Conservation (phyloP, 2,329 filamentous ascomycete genomes). For the Fulvia fulva region DNA sequence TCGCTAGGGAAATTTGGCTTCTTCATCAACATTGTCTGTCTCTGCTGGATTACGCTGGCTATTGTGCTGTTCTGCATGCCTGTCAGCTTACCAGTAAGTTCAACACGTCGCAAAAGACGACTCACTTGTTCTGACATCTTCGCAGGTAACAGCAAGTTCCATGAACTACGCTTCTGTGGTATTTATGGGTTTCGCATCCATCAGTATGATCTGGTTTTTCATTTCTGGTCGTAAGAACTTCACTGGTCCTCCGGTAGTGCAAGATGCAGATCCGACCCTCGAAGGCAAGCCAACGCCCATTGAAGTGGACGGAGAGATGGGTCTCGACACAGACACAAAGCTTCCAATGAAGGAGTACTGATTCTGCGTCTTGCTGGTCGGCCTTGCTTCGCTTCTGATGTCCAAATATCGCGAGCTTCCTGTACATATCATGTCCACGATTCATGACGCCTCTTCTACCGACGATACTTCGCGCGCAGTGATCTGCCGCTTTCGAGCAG, state of each 20-base stretch:
- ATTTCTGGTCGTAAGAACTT: conserved; percentile 34
- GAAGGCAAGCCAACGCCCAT: conserved; percentile 22
- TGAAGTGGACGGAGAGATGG: conserved; percentile 24
- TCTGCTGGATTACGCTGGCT: conserved; percentile 68
- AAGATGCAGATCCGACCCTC: conserved; percentile 27
- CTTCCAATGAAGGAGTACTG: conserved; percentile 10
- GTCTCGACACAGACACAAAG: conserved; percentile 9
- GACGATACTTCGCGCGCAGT: background rate
- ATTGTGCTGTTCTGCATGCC: conserved; percentile 75
- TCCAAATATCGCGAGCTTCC: background rate
- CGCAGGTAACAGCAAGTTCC: conserved; percentile 30
- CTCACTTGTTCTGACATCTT: conserved; percentile 1
- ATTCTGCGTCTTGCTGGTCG: background rate
- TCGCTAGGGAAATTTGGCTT: conserved; percentile 67
- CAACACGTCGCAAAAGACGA: conserved; percentile 6
- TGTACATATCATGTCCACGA: background rate
- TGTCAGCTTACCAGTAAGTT: conserved; percentile 38
- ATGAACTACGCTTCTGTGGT: conserved; percentile 42
- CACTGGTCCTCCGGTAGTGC: conserved; percentile 33
- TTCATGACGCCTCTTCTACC: background rate
- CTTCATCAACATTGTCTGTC: conserved; percentile 62
- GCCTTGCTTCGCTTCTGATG: background rate
- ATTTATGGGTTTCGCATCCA: conserved; percentile 31
- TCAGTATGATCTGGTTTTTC: conserved; percentile 34
- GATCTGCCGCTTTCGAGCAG: background rate